phyloP scores from a whole-genome alignment of 129 eudicot species.

The Glebionis coronaria region DNA sequence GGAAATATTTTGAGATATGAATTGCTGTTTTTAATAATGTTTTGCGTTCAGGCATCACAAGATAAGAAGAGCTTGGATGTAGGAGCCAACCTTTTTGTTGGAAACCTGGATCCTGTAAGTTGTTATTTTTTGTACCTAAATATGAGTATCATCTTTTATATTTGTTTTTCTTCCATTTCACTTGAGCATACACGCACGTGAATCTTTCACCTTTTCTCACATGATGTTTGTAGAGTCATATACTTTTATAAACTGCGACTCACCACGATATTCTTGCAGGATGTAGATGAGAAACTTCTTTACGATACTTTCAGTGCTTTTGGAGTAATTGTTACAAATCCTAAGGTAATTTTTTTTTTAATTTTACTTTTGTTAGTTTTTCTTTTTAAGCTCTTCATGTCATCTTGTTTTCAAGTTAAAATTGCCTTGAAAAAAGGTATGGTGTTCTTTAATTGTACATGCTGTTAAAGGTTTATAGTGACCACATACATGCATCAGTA shows the following conservation, averaged over 20 bases:
- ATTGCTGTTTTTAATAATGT: neutral
- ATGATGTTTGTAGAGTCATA: neutral
- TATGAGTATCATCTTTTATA: neutral
- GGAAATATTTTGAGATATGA: neutral
- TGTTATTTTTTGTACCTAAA: neutral
- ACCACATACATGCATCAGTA: conserved; percentile 2
- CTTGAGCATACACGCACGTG: too few species aligned
- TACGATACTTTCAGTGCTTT: conserved; percentile 98
- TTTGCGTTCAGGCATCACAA: conserved; percentile 80
- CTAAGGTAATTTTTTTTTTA: conserved; percentile 51
- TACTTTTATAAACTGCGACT: conserved; percentile 2
- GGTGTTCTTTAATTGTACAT: neutral
- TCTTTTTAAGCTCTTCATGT: neutral
- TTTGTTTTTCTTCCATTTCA: too few species aligned
- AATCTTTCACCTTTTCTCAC: neutral
- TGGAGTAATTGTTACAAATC: conserved; percentile 94
- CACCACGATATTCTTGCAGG: conserved; percentile 48
- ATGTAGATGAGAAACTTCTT: conserved; percentile 95
- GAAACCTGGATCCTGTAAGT: conserved; percentile 97
- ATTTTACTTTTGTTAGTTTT: conserved; percentile 9
- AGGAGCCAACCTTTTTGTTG: conserved; percentile 98
- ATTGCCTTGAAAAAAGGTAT: neutral
- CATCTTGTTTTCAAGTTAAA: neutral
- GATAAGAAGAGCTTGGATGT: conserved; percentile 99
- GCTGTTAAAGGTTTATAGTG: neutral